A percentile compares a stretch with the other conserved stretches of the same genome.
These are phyloP conservation scores for Penicillium sp. DNA, from an alignment of 2,329 filamentous ascomycete species.

Conservation along the genomic window DNA sequence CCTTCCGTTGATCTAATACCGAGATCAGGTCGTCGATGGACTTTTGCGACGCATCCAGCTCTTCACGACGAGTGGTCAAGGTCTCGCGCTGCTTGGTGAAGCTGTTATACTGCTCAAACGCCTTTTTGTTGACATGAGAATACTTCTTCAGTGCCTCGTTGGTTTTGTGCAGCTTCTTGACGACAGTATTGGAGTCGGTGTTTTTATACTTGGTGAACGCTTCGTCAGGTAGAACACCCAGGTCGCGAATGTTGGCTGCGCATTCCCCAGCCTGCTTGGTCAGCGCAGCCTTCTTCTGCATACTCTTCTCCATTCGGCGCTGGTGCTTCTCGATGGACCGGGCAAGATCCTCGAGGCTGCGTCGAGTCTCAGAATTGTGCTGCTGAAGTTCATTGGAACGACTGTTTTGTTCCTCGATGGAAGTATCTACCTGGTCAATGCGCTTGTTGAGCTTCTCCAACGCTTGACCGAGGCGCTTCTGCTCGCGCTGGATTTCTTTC, in stretches of 20 bases:
- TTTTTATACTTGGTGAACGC: conserved; percentile 89
- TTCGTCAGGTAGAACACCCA: conserved; percentile 91
- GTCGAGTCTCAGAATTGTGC: conserved; percentile 66
- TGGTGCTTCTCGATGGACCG: conserved; percentile 81
- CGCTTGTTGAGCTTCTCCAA: conserved; percentile 70
- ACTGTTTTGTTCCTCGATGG: conserved; percentile 65
- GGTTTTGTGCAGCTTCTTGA: conserved; percentile 79
- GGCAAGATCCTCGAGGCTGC: conserved; percentile 75
- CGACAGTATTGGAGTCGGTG: conserved; percentile 75
- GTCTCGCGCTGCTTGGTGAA: conserved; percentile 92
- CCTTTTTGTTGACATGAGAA: conserved; percentile 98
- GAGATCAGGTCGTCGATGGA: conserved; percentile 92
- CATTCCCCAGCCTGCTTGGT: conserved; percentile 78
- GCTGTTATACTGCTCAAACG: conserved; percentile 97
- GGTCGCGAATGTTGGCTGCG: conserved; percentile 84
- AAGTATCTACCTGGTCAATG: conserved; percentile 73
- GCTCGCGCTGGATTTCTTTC: conserved; percentile 77
- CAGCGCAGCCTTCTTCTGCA: conserved; percentile 82
- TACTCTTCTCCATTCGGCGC: conserved; percentile 87
- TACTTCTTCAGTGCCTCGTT: conserved; percentile 95
- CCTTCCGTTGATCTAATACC: conserved; percentile 91
- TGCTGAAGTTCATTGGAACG: conserved; percentile 65
- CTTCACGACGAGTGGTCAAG: conserved; percentile 79
- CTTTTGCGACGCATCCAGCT: conserved; percentile 81
- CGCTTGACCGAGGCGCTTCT: conserved; percentile 74